Evolutionary conservation across 176 grass and related monocot genomes (phyloP), one percentile per base, ranked within the genome.

Genomic region (Hyparrhenia diplandra): DNA sequence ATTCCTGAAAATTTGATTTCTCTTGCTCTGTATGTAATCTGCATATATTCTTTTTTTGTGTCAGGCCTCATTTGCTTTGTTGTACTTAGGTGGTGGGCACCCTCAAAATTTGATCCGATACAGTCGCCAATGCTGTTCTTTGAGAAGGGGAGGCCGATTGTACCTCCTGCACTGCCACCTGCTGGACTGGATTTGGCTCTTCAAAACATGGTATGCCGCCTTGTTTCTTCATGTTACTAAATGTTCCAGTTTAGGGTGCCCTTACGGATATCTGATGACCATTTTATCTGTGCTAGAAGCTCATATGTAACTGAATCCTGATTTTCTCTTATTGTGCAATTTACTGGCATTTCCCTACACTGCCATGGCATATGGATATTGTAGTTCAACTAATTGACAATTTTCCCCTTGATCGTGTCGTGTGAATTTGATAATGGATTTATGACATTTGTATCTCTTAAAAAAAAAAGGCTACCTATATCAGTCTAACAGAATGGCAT

Each of bases 81-180:
- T 36, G 18, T 77, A 14, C 67, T 77, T 40, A 95, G 95, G 92
- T 98, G 95, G 95, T 98, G 88, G 88, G 86, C 92, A 41, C 84
- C 92, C 79, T 93, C 92, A 13, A 98, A 95, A 69, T 98, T 98
- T 73, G 86, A 98, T 90, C 92, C 90, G 29, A 37, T 84, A 77
- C 41, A 84, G 32, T 98, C 86, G 31, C 95, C 95, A 9, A 89
- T 98, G 95, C 59, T 98, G 47, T 98, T 98, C 73, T 94, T 93
- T 84, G 87, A 94, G 78, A 94, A 94, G 32, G 92, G 92, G 10
- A 68, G 23, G 29, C 92, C 95, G 1, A 58, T 98, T 49, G 81
- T 86, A 69, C 92, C 95, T 85, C 92, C 88, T 81, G 80, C 93
- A 71, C 8, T 77, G 42, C 92, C 95, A 54, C 83, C 83, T 67